Percentiles rank a stretch among this genome's conserved stretches.
Evolutionary conservation across 768 basidiomycete species (phyloP).

Genomic region (Suillus cothurnatus): DNA sequence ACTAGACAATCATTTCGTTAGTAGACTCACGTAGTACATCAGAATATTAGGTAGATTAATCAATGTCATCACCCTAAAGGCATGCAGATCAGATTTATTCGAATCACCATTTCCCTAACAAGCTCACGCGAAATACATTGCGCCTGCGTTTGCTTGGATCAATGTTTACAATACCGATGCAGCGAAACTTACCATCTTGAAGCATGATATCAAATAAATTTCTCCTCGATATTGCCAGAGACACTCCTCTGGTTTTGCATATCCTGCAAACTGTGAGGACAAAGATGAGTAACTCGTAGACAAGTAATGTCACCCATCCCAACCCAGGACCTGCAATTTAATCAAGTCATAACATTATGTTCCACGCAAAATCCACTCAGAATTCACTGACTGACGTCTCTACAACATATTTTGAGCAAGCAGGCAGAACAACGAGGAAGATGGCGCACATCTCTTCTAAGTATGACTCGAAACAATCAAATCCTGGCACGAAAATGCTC

Average conservation of each 20-base stretch:
- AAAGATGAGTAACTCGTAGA: slow-evolving; percentile 23
- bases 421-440: not conserved
- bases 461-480: not conserved
- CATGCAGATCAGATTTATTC: not conserved
- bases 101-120: not conserved
- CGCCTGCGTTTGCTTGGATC: slow-evolving; percentile 35
- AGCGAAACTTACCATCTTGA: slow-evolving; percentile 47
- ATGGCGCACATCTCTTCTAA: not conserved
- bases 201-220: slow-evolving; percentile 45
- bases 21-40: slow-evolving; percentile 37
- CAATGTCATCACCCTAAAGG: slow-evolving; percentile 50
- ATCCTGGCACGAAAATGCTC: not conserved
- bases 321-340: slow-evolving; percentile 28
- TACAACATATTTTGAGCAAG: not conserved
- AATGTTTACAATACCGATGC: not conserved
- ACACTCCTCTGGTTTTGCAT: slow-evolving; percentile 33
- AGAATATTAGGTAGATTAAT: slow-evolving; percentile 52
- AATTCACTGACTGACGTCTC: not conserved
- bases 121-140: slow-evolving; percentile 57
- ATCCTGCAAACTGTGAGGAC: slow-evolving; percentile 33
- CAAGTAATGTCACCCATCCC: slow-evolving; percentile 54
- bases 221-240: slow-evolving; percentile 24
- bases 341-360: not conserved
- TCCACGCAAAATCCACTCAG: not conserved
- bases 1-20: not conserved